phyloP scores from a whole-genome alignment of 345 rosid genomes.

The Adansonia digitata region DNA sequence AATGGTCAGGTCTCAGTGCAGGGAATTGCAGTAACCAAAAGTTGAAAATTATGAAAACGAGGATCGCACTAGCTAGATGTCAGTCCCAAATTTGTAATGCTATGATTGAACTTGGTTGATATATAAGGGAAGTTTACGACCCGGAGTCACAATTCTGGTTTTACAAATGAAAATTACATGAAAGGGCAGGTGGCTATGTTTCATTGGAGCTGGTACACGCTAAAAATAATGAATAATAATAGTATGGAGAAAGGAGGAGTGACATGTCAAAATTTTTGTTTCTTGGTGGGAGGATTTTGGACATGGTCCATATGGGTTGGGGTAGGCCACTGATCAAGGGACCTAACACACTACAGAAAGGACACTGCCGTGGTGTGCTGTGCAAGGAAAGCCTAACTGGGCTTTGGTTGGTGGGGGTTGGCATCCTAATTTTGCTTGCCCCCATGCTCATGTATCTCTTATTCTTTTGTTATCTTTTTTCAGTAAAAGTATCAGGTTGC shows the following conservation, averaged over 20 bases:
- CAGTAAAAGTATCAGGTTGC: not conserved
- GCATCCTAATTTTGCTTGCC: conserved; percentile 35
- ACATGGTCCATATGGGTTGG: conserved; percentile 26
- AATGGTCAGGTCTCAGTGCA: not conserved
- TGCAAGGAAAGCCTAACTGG: not conserved
- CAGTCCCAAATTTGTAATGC: not conserved
- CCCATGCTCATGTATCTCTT: not conserved
- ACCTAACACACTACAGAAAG: not conserved
- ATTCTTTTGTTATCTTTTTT: not conserved
- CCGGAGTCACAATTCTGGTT: not conserved
- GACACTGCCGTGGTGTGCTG: not conserved
- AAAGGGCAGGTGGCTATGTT: not conserved
- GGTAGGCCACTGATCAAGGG: conserved; percentile 40
- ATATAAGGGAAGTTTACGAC: not conserved
- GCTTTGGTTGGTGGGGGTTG: conserved; percentile 47
- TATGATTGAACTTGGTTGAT: not conserved
- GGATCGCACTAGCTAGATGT: not conserved
- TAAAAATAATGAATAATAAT: not conserved
- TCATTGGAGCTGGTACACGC: not conserved
- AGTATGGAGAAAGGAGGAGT: not conserved
- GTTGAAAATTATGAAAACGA: not conserved
- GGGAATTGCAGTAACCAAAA: not conserved
- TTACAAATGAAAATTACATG: conserved; percentile 7
- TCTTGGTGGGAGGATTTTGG: not conserved
- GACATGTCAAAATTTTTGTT: not conserved